These are phyloP conservation scores for Paecilomyces fulvus DNA, from an alignment of 2,329 filamentous ascomycete species.

Conservation along the genomic window DNA sequence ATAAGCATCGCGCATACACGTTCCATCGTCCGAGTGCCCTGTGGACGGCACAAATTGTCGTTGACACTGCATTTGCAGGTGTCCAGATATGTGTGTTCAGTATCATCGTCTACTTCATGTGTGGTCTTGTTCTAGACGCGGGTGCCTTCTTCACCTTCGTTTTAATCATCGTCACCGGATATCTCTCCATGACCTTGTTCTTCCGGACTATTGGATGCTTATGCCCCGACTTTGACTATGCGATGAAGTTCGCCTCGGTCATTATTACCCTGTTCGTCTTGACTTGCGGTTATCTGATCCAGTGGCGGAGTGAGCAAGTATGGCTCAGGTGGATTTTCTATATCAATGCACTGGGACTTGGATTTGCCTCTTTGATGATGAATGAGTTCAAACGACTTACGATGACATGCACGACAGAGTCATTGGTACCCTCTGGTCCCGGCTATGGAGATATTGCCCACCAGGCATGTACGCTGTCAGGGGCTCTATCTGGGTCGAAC, in stretches of 20 bases:
- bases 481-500: slow-evolving; percentile 44
- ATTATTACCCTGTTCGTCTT: not conserved
- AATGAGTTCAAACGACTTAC: slow-evolving; percentile 60
- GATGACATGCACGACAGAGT: slow-evolving; percentile 47
- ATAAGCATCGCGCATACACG: slow-evolving; percentile 68
- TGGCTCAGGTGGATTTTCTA: slow-evolving; percentile 58
- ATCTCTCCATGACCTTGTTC: slow-evolving; percentile 67
- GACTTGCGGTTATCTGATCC: slow-evolving; percentile 50
- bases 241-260: slow-evolving; percentile 4
- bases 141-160: slow-evolving; percentile 73
- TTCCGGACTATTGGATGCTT: slow-evolving; percentile 66
- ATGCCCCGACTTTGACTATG: slow-evolving; percentile 18
- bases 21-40: slow-evolving; percentile 75
- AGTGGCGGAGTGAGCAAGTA: slow-evolving; percentile 52
- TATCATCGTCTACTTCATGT: slow-evolving; percentile 75
- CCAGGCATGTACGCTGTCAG: slow-evolving; percentile 53
- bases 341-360: slow-evolving; percentile 61
- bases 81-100: slow-evolving; percentile 64
- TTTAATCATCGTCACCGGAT: slow-evolving; percentile 59
- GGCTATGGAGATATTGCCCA: slow-evolving; percentile 38
- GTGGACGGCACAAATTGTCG: slow-evolving; percentile 74
- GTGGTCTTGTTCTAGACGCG: slow-evolving; percentile 56
- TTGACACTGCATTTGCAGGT: slow-evolving; percentile 65
- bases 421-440: slow-evolving; percentile 48
- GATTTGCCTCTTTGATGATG: slow-evolving; percentile 58